Conservation (phyloP, 2,329 filamentous ascomycete genomes). For the Periconia sp. region DNA sequence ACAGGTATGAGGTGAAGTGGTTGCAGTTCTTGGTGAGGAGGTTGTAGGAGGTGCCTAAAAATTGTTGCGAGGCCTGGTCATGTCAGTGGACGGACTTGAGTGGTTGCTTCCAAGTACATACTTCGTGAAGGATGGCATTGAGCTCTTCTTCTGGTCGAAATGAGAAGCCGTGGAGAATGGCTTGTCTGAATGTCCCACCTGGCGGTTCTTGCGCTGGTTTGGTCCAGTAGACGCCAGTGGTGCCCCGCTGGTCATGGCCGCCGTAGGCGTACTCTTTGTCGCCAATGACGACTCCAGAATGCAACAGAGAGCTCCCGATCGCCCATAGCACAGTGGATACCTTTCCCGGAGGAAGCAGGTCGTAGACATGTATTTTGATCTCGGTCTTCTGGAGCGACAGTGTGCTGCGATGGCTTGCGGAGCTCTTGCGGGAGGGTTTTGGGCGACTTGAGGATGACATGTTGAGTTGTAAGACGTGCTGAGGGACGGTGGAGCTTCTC, state of each 20-base stretch:
- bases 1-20: conserved; percentile 82
- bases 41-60: conserved; percentile 79
- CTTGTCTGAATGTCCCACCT: conserved; percentile 76
- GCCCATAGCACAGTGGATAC: conserved; percentile 80
- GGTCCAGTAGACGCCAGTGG: conserved; percentile 86
- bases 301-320: conserved; percentile 76
- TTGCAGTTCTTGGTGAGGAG: conserved; percentile 86
- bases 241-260: conserved; percentile 72
- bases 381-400: conserved; percentile 75
- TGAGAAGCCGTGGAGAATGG: conserved; percentile 81
- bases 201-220: conserved; percentile 73
- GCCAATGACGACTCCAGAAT: conserved; percentile 83
- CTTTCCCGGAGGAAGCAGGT: conserved; percentile 76
- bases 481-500: neutral
- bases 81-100: too few species aligned
- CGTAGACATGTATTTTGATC: conserved; percentile 78
- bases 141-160: conserved; percentile 73
- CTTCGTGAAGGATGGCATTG: conserved; percentile 68
- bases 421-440: conserved; percentile 49
- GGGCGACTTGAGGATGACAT: conserved; percentile 41
- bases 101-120: conserved; percentile 23
- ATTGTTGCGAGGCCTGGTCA: conserved; percentile 67
- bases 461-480: conserved; percentile 6
- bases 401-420: conserved; percentile 66
- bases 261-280: conserved; percentile 85